phyloP scores from a whole-genome alignment of 2,329 filamentous ascomycete genomes.

The Chaetomiaceae sp. region DNA sequence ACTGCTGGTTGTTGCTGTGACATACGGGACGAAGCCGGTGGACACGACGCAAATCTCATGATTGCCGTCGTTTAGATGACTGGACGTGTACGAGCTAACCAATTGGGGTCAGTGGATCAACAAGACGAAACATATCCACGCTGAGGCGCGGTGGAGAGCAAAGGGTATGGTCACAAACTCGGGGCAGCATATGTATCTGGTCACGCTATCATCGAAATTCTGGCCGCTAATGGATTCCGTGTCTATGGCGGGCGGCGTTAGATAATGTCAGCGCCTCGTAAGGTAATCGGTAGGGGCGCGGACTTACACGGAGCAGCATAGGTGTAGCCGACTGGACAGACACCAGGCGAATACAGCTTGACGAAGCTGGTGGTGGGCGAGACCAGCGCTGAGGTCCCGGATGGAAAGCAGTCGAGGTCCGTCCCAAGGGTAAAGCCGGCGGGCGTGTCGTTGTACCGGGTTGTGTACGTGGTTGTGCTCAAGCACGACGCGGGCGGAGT shows the following conservation, averaged over 20 bases:
- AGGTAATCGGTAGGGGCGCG: too few relatives aligned
- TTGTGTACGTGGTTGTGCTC: neutral
- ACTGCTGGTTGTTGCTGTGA: neutral
- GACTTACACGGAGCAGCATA: neutral
- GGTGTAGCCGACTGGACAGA: neutral
- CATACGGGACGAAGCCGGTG: neutral
- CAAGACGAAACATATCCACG: too few relatives aligned
- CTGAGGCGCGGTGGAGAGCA: too few relatives aligned
- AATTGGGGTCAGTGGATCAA: neutral
- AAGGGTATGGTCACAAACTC: neutral
- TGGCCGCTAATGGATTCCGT: neutral
- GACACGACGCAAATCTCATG: neutral
- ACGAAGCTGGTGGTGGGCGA: neutral
- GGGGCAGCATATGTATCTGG: neutral
- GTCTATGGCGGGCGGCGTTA: neutral
- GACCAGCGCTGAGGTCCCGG: neutral
- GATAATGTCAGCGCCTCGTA: neutral
- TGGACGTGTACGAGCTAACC: neutral
- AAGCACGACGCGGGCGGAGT: neutral
- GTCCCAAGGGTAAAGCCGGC: neutral
- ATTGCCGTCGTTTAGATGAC: too few relatives aligned
- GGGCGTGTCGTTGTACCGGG: neutral
- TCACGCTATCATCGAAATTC: constrained; percentile 1
- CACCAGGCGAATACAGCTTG: neutral
- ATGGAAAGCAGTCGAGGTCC: neutral